A percentile compares a stretch with the other conserved stretches of the same genome.
Evolutionary conservation across 2,329 filamentous ascomycete genomes (phyloP).

Genomic region (Grosmannia huntii): DNA sequence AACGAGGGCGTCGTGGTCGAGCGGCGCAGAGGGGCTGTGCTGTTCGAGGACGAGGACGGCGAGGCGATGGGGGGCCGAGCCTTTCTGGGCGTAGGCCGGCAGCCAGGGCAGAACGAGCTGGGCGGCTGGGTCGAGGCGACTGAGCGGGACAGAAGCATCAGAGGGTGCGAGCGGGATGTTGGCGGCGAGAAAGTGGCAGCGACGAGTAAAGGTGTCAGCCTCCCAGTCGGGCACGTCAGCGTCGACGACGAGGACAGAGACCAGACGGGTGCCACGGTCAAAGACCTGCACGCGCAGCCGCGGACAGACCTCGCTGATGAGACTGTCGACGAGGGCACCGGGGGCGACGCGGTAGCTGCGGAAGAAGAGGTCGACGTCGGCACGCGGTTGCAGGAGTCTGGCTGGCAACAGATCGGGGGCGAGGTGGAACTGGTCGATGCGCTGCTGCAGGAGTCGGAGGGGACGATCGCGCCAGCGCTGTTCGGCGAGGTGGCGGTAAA

Average conservation of each 20-base stretch:
- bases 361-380: constrained; percentile 76
- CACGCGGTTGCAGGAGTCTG: constrained; percentile 54
- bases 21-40: constrained; percentile 19
- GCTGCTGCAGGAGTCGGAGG: constrained; percentile 66
- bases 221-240: constrained; percentile 75
- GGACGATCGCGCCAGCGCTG: constrained; percentile 79
- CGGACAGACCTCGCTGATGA: constrained; percentile 59
- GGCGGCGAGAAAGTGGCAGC: constrained; percentile 77
- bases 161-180: constrained; percentile 42
- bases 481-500: constrained; percentile 84
- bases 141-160: constrained; percentile 51
- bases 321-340: constrained; percentile 66
- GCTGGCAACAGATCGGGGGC: constrained; percentile 72
- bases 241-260: constrained; percentile 78
- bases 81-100: constrained; percentile 78
- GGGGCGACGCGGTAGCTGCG: constrained; percentile 55
- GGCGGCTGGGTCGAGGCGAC: constrained; percentile 40
- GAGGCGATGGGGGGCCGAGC: constrained; percentile 80
- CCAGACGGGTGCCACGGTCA: constrained; percentile 64
- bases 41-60: constrained; percentile 78
- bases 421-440: constrained; percentile 74
- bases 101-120: constrained; percentile 72
- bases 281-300: constrained; percentile 77
- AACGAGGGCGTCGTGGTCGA: constrained; percentile 43
- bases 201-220: constrained; percentile 61